A percentile compares a stretch with the other conserved stretches of the same genome.
phyloP scores from a whole-genome alignment of 2,329 filamentous ascomycete genomes.

The Sarocladiaceae sp. region DNA sequence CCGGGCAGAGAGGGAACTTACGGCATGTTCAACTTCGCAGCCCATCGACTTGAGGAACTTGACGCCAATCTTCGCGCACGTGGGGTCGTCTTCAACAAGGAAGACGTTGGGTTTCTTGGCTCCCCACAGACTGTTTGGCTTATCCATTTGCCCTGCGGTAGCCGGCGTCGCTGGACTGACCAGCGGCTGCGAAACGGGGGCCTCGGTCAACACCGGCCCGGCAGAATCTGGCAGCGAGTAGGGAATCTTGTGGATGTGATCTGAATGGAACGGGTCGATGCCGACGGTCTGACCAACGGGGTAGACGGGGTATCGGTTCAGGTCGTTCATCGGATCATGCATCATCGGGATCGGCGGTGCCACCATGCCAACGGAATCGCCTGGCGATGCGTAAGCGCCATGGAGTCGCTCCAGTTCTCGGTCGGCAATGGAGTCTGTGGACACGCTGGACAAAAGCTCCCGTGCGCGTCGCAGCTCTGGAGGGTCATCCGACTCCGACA shows the following conservation, averaged over 20 bases:
- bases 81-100: conserved; percentile 77
- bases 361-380: conserved; percentile 42
- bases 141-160: conserved; percentile 23
- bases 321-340: conserved; percentile 49
- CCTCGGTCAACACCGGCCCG: conserved; percentile 27
- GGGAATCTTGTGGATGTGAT: conserved; percentile 91
- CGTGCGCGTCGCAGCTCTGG: conserved; percentile 49
- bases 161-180: conserved; percentile 16
- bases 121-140: conserved; percentile 46
- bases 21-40: conserved; percentile 61
- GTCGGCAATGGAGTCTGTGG: conserved; percentile 46
- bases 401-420: conserved; percentile 51
- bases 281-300: conserved; percentile 85
- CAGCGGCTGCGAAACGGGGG: conserved; percentile 13
- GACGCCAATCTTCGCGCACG: conserved; percentile 60
- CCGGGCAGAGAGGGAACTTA: conserved; percentile 31
- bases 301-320: conserved; percentile 66
- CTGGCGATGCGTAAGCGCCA: conserved; percentile 46
- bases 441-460: conserved; percentile 48
- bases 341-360: conserved; percentile 40
- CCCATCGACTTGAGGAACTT: conserved; percentile 62
- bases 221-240: conserved; percentile 60
- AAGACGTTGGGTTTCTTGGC: conserved; percentile 69
- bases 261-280: conserved; percentile 90
- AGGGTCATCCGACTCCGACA: conserved; percentile 42